Conservation (phyloP, 2,329 filamentous ascomycete genomes). For the Fusarium nygamai region DNA sequence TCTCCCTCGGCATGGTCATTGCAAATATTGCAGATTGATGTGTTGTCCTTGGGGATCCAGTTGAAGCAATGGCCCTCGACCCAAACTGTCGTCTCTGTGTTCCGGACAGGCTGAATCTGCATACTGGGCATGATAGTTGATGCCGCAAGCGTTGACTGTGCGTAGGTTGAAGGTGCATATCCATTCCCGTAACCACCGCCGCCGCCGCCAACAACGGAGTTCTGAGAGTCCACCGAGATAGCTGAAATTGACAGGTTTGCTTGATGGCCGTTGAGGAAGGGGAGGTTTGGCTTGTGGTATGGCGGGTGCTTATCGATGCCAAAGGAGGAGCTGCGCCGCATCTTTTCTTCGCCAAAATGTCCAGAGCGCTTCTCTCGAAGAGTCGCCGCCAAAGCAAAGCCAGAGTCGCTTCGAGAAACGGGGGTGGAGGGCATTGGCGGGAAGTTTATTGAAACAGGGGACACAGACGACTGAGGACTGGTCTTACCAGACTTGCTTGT, state of each 20-base stretch:
- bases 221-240: conserved; percentile 71
- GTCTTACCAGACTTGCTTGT: conserved; percentile 74
- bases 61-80: conserved; percentile 86
- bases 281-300: conserved; percentile 74
- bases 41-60: conserved; percentile 67
- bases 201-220: conserved; percentile 67
- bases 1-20: conserved; percentile 78
- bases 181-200: conserved; percentile 55
- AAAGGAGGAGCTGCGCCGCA: conserved; percentile 94
- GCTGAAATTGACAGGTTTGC: conserved; percentile 68
- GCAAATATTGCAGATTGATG: conserved; percentile 75
- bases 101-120: conserved; percentile 79
- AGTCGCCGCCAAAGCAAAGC: conserved; percentile 85
- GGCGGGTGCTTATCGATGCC: conserved; percentile 77
- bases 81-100: conserved; percentile 84
- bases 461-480: conserved; percentile 72
- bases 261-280: conserved; percentile 75
- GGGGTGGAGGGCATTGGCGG: conserved; percentile 79
- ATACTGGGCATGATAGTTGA: conserved; percentile 89
- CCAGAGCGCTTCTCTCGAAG: conserved; percentile 94
- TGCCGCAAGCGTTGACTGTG: conserved; percentile 84
- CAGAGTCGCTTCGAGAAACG: conserved; percentile 90
- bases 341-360: conserved; percentile 81
- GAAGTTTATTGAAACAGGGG: conserved; percentile 82
- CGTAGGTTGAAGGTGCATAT: conserved; percentile 86